Conservation (phyloP, 2,329 filamentous ascomycete species). For the Claviceps quebecensis region DNA sequence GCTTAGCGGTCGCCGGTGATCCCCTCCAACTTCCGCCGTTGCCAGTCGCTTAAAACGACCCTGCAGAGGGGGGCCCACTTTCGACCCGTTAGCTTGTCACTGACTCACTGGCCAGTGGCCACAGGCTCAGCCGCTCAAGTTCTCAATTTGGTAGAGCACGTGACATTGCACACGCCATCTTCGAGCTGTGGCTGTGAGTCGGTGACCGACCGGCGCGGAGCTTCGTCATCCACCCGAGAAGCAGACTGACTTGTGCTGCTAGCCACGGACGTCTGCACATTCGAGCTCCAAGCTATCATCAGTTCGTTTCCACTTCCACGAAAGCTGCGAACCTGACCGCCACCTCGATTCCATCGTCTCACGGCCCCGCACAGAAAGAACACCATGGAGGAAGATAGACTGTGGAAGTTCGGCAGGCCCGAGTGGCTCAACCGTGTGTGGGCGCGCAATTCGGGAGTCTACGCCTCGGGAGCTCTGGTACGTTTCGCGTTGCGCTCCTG, state of each 20-base stretch:
- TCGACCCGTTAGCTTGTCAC: too few relatives aligned
- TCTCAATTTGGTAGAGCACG: too few relatives aligned
- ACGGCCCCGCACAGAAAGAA: neutral
- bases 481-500: slow-evolving; percentile 14
- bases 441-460: slow-evolving; percentile 50
- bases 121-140: too few relatives aligned
- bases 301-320: neutral
- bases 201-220: neutral
- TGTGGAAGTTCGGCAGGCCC: slow-evolving; percentile 53
- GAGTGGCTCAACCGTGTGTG: slow-evolving; percentile 53
- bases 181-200: neutral
- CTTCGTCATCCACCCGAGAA: neutral
- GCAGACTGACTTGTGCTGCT: neutral
- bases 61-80: too few relatives aligned
- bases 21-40: too few relatives aligned
- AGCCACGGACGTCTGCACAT: neutral
- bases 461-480: slow-evolving; percentile 48
- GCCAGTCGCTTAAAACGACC: too few relatives aligned
- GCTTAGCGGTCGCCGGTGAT: too few relatives aligned
- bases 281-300: neutral
- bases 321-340: neutral
- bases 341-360: too few relatives aligned
- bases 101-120: too few relatives aligned
- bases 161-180: too few relatives aligned
- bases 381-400: slow-evolving; percentile 48